Evolutionary conservation across 371 early-diverging fungal species (phyloP).

Genomic region (Basidiobolus meristosporus): DNA sequence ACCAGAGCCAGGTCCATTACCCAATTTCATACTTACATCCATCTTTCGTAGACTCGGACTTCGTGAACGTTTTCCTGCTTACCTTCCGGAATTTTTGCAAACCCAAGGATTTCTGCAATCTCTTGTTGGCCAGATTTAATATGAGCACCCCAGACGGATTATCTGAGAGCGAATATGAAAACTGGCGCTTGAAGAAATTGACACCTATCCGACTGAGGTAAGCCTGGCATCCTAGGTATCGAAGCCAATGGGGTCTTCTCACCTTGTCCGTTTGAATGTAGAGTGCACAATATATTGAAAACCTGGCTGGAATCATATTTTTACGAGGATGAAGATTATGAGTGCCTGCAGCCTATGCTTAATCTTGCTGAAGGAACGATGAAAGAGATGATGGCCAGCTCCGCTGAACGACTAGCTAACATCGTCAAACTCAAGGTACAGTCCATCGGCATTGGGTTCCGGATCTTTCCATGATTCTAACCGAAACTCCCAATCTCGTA

Average conservation of each 20-base stretch:
- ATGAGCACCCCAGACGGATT: constrained; percentile 37
- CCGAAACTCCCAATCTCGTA: background rate
- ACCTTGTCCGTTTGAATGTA: background rate
- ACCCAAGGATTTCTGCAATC: constrained; percentile 39
- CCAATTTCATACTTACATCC: too few species aligned
- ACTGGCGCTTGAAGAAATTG: constrained; percentile 67
- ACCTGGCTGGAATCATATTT: constrained; percentile 25
- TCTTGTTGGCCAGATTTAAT: constrained; percentile 39
- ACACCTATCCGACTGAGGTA: constrained; percentile 12
- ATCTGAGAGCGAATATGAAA: constrained; percentile 28
- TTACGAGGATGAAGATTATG: constrained; percentile 11
- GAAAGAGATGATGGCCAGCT: too few species aligned
- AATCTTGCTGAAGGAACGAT: constrained; percentile 7
- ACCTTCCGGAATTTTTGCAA: constrained; percentile 70
- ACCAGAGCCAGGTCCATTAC: too few species aligned
- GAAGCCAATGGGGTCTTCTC: too few species aligned
- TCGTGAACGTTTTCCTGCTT: constrained; percentile 65
- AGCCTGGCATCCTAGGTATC: constrained; percentile 25
- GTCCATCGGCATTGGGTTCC: too few species aligned
- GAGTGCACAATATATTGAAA: constrained; percentile 23
- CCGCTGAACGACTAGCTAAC: too few species aligned
- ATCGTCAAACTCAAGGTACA: too few species aligned
- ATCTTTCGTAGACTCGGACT: constrained; percentile 40
- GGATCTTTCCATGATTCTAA: too few species aligned
- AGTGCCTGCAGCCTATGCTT: constrained; percentile 7